Evolutionary conservation across 495 filamentous ascomycete species (phyloP).

Genomic region (Astrothelium macrocarpum): DNA sequence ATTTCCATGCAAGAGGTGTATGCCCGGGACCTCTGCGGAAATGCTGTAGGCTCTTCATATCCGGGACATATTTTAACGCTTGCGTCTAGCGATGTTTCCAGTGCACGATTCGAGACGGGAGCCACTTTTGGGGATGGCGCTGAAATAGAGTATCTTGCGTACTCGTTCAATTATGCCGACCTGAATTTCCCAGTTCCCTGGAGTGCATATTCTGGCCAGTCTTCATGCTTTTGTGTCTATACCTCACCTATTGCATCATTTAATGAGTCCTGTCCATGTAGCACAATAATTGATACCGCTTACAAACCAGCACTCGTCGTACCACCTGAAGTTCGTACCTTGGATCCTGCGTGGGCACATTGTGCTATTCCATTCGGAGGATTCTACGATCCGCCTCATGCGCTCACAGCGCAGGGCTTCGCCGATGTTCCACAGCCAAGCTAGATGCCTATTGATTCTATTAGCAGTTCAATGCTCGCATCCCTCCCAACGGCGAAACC

Average conservation of each 20-base stretch:
- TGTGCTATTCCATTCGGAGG: constrained; percentile 6
- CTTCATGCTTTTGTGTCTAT: neutral
- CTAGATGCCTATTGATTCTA: neutral
- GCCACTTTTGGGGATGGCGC: neutral
- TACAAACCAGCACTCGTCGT: constrained; percentile 9
- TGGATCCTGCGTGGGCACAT: constrained; percentile 10
- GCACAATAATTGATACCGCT: constrained; percentile 4
- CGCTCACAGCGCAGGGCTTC: constrained; percentile 4
- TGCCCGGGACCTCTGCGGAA: constrained; percentile 1
- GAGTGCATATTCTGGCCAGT: constrained; percentile 4
- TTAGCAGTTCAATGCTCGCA: neutral
- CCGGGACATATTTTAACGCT: neutral
- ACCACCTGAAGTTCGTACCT: constrained; percentile 5
- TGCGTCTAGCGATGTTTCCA: constrained; percentile 6
- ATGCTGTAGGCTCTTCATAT: neutral
- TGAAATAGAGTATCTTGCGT: neutral
- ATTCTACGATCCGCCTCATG: constrained; percentile 10
- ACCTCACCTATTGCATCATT: neutral
- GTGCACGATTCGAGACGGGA: neutral
- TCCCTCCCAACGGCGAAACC: neutral
- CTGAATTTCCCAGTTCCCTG: constrained; percentile 8
- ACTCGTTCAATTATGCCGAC: constrained; percentile 7
- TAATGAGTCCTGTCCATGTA: neutral
- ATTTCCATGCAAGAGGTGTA: constrained; percentile 4
- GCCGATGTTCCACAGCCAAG: neutral